Conservation (phyloP, 2,329 filamentous ascomycete species). For the Tolypocladium tundrense region DNA sequence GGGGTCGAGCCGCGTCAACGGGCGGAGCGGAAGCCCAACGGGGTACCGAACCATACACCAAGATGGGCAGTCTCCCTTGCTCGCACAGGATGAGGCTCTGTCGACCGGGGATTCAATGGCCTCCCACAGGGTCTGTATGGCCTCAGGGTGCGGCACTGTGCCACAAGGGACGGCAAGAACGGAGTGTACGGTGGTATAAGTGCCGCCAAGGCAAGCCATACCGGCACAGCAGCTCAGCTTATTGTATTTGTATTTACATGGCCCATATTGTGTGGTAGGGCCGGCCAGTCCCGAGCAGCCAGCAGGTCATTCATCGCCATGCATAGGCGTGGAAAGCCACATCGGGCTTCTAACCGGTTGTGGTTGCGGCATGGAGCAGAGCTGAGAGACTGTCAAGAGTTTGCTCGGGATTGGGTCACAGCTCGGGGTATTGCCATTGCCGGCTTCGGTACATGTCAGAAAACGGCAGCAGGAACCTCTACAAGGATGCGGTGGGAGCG, state of each 20-base stretch:
- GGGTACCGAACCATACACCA: neutral
- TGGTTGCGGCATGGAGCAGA: neutral
- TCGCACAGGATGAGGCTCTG: neutral
- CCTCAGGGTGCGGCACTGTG: neutral
- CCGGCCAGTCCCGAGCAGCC: neutral
- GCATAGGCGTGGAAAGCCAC: neutral
- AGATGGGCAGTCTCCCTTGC: neutral
- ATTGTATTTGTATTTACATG: neutral
- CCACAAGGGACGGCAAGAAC: neutral
- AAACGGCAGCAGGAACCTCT: neutral
- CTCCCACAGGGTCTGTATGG: neutral
- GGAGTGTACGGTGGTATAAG: neutral
- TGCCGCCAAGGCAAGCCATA: neutral
- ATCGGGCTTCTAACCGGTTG: neutral
- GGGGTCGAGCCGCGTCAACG: neutral
- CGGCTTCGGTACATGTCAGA: neutral
- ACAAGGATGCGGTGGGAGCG: neutral
- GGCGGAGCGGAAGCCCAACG: neutral
- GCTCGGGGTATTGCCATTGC: neutral
- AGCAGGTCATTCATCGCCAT: neutral
- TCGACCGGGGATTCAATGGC: neutral
- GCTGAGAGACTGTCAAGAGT: neutral
- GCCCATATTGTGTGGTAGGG: neutral
- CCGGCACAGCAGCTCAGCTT: neutral
- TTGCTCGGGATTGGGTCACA: neutral